Base-by-base conservation (phyloP, 1,284 basidiomycete genomes). In the Papiliotrema fonsecae region DNA sequence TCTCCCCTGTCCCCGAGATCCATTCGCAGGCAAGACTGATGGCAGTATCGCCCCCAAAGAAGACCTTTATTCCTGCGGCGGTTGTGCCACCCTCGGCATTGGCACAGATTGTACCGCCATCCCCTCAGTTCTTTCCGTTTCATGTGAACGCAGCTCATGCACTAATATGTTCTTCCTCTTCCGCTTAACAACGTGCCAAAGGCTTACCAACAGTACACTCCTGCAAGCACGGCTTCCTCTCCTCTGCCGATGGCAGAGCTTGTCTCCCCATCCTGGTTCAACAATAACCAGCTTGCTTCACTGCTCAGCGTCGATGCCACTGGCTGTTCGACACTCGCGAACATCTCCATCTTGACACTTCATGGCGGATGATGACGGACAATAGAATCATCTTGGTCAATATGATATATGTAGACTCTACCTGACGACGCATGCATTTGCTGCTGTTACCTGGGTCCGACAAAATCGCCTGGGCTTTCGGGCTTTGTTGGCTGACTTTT, bases 1-100 rank as follows among this genome's bases (percentile, higher is more conserved):
- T 21, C 11, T 16, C 5, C 7, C 22, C 21, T 10, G 19, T 27
- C n/a, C 18, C 14, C n/a, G 9, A 41, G 24, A 7, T n/a, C 19
- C 16, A 18, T 32, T 16, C 10, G n/a, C n/a, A 22, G 13, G 9
- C 14, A 13, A 24, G 21, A 9, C 7, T 24, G 4, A 21, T 36
- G 22, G 19, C 36, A 50, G 42, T 40, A 26, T 43, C 37, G 24
- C 42, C 4, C 42, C 32, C 6, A 7, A 40, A 16, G 43, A 45
- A 32, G 49, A 50, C 34, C 49, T 50, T n/a, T 45, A 39, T 37
- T 45, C 42, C 6, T 50, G 49, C 36, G 49, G 49, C 18, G 49
- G 49, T n/a, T 50, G 49, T 25, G n/a, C 49, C 3, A 45, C 49
- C 19, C 36, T 50, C 19, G 26, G 37, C 16, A 41, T 38, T 27